Evolutionary conservation across 164 flowering plant species (phyloP).

Genomic region (Amborella trichopoda): DNA sequence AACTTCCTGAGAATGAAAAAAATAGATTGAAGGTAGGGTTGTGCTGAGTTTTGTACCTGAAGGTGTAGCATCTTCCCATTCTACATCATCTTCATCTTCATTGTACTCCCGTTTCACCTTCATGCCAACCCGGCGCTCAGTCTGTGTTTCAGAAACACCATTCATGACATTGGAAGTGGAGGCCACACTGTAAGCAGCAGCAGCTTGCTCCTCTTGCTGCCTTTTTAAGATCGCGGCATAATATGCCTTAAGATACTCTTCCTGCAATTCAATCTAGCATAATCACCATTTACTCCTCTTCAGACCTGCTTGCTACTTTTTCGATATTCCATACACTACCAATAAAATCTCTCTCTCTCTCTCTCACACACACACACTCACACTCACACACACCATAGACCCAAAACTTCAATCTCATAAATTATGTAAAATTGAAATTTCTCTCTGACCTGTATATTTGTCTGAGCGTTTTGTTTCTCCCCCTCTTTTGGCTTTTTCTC

Average conservation of each 20-base stretch:
- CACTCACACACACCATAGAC: not conserved
- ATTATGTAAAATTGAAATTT: not conserved
- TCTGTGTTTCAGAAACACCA: slow-evolving; percentile 17
- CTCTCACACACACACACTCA: not conserved
- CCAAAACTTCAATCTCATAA: not conserved
- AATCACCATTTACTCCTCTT: no score
- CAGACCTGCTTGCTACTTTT: no score
- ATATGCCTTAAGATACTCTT: slow-evolving; percentile 84
- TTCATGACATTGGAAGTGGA: slow-evolving; percentile 5
- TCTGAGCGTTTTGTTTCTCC: slow-evolving; percentile 26
- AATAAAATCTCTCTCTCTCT: not conserved
- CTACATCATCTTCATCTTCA: slow-evolving; percentile 50
- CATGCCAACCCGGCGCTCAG: slow-evolving; percentile 67
- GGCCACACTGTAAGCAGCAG: slow-evolving; percentile 1
- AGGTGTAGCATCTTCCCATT: slow-evolving; percentile 77
- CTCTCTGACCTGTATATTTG: slow-evolving; percentile 41
- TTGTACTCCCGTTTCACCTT: slow-evolving; percentile 67
- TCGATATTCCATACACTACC: not conserved
- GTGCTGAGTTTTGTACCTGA: slow-evolving; percentile 29
- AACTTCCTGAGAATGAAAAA: not conserved
- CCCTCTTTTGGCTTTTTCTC: slow-evolving; percentile 46
- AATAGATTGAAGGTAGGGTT: not conserved
- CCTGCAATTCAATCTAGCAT: slow-evolving; percentile 25
- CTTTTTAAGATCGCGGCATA: slow-evolving; percentile 60
- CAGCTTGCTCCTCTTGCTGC: slow-evolving; percentile 48